Percentiles rank a stretch among this genome's conserved stretches.
Conservation (phyloP, 495 filamentous ascomycete species). For the Saxispiralis lemnorum region DNA sequence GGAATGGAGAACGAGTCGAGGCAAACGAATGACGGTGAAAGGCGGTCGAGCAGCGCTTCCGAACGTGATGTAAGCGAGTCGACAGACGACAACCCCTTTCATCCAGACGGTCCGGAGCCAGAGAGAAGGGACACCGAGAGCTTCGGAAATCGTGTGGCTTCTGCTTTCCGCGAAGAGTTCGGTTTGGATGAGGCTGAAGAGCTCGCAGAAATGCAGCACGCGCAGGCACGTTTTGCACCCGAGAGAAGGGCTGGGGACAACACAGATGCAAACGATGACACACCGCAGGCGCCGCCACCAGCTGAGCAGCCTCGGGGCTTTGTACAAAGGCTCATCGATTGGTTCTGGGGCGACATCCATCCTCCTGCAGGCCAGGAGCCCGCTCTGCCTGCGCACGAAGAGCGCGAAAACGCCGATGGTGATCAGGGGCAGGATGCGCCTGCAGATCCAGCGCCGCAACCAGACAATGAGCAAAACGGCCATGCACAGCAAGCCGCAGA, state of each 20-base stretch:
- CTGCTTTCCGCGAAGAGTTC: constrained; percentile 9
- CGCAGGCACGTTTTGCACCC: not conserved
- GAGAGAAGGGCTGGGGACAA: not conserved
- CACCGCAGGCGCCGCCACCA: not conserved
- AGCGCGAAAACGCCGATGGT: constrained; percentile 32
- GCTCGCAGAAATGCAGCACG: not conserved
- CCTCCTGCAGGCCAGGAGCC: constrained; percentile 20
- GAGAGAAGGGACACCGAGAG: constrained; percentile 1
- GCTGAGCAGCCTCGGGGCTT: constrained; percentile 1
- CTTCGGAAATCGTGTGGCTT: constrained; percentile 4
- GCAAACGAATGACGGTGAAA: too few species aligned
- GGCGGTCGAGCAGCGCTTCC: not conserved
- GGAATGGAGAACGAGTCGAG: not conserved
- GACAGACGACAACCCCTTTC: constrained; percentile 6
- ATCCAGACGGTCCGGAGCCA: constrained; percentile 5
- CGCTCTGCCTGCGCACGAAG: constrained; percentile 33
- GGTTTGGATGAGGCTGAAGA: constrained; percentile 7
- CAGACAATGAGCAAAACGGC: constrained; percentile 9
- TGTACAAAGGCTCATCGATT: constrained; percentile 24
- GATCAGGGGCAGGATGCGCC: constrained; percentile 42
- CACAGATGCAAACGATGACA: not conserved
- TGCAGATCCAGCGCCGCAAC: constrained; percentile 32
- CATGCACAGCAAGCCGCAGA: constrained; percentile 20
- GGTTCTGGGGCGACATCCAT: constrained; percentile 46
- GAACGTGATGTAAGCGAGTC: too few species aligned